phyloP scores from a whole-genome alignment of 768 basidiomycete species.

The Mycena polygramma region DNA sequence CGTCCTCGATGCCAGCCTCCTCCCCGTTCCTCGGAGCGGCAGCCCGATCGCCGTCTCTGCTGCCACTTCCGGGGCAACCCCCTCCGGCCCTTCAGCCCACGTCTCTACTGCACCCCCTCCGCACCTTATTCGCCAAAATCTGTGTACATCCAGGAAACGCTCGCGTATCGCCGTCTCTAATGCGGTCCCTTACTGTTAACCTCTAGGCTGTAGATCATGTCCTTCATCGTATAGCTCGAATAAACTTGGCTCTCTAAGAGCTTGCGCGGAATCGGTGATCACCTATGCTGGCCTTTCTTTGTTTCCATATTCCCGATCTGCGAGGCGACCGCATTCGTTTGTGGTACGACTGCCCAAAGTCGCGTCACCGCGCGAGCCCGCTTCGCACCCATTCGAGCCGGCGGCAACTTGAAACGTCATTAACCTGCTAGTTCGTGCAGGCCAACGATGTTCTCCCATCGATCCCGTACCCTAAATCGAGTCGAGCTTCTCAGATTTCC shows the following conservation, averaged over 20 bases:
- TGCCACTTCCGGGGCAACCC: slow-evolving; percentile 14
- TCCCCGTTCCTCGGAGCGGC: slow-evolving; percentile 4
- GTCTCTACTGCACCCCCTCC: neutral
- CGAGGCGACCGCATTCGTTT: slow-evolving; percentile 16
- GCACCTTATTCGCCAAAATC: slow-evolving; percentile 14
- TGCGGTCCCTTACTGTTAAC: slow-evolving; percentile 27
- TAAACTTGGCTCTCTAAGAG: slow-evolving; percentile 31
- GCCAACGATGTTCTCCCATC: slow-evolving; percentile 31
- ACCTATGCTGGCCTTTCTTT: slow-evolving; percentile 13
- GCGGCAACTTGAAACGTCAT: slow-evolving; percentile 33
- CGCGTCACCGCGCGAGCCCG: slow-evolving; percentile 16
- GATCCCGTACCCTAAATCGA: slow-evolving; percentile 33
- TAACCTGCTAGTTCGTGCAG: slow-evolving; percentile 21
- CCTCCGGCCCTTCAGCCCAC: slow-evolving; percentile 18
- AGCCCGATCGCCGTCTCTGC: slow-evolving; percentile 11
- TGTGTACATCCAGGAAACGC: too few species aligned
- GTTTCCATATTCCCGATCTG: slow-evolving; percentile 29
- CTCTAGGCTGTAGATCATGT: slow-evolving; percentile 31
- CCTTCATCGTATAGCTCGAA: slow-evolving; percentile 19
- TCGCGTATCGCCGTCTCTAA: slow-evolving; percentile 18
- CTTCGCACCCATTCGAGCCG: slow-evolving; percentile 22
- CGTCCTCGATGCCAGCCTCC: slow-evolving; percentile 27
- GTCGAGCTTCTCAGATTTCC: slow-evolving; percentile 30
- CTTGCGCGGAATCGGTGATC: slow-evolving; percentile 34
- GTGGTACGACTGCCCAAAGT: slow-evolving; percentile 30